These are phyloP conservation scores for Corinectria fuckeliana DNA, from an alignment of 2,329 filamentous ascomycete species.

Conservation along the genomic window DNA sequence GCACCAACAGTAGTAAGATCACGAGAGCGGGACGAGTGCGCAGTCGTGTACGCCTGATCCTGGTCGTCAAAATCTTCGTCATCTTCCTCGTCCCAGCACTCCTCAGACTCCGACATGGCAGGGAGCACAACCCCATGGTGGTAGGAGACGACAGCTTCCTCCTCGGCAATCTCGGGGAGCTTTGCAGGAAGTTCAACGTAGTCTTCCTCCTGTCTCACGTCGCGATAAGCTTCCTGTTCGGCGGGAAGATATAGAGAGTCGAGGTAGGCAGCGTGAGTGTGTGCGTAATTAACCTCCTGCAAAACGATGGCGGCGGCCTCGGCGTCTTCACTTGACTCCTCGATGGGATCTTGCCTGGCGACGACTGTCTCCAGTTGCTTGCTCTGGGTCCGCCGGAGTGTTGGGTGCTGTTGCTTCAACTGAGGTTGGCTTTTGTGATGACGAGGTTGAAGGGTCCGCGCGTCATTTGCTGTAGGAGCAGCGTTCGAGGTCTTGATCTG, in stretches of 20 bases:
- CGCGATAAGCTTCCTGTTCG: slow-evolving; percentile 34
- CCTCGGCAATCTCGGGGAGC: slow-evolving; percentile 42
- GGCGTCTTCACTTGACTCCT: slow-evolving; percentile 13
- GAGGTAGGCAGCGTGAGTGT: slow-evolving; percentile 38
- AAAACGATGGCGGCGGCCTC: slow-evolving; percentile 19
- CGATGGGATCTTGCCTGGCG: slow-evolving; percentile 24
- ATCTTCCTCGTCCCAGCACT: slow-evolving; percentile 81
- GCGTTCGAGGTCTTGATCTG: slow-evolving; percentile 25
- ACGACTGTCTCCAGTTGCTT: slow-evolving; percentile 44
- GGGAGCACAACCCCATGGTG: slow-evolving; percentile 36
- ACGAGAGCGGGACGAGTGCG: slow-evolving; percentile 76
- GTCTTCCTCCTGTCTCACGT: slow-evolving; percentile 34
- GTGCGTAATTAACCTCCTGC: slow-evolving; percentile 29
- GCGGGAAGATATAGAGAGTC: slow-evolving; percentile 36
- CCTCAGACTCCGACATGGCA: slow-evolving; percentile 58
- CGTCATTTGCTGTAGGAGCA: slow-evolving; percentile 26
- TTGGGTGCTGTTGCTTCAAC: slow-evolving; percentile 51
- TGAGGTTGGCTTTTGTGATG: slow-evolving; percentile 63
- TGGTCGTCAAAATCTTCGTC: slow-evolving; percentile 70
- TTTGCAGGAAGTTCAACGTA: slow-evolving; percentile 35
- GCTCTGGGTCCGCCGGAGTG: slow-evolving; percentile 53
- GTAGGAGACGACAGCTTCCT: slow-evolving; percentile 33
- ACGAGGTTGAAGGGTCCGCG: slow-evolving; percentile 47
- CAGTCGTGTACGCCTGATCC: slow-evolving; percentile 75
- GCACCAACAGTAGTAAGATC: slow-evolving; percentile 60